These are phyloP conservation scores for Lipomyces spencermartinsiae DNA, from an alignment of 805 yeast genomes.

Conservation along the genomic window DNA sequence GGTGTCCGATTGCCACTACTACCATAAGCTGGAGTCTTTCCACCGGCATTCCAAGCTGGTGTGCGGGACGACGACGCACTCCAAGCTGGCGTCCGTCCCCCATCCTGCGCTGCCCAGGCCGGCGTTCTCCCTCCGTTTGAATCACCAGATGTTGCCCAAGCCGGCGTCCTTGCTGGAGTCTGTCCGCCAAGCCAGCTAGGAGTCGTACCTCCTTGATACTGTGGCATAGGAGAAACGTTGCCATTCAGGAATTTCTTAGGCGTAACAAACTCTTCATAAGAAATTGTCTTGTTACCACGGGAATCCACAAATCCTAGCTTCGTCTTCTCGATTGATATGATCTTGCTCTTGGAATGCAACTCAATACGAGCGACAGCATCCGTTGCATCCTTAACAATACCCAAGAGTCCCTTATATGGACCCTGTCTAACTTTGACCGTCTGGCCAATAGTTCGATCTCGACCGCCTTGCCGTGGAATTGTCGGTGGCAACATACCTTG, in stretches of 20 bases:
- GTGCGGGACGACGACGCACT: conserved; percentile 48
- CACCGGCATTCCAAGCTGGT: conserved; percentile 53
- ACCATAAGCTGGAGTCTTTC: conserved; percentile 41
- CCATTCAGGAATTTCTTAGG: conserved; percentile 42
- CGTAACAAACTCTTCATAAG: conserved; percentile 80
- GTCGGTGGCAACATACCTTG: conserved; percentile 58
- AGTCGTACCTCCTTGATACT: conserved; percentile 44
- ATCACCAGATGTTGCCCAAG: conserved; percentile 45
- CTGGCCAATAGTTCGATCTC: conserved; percentile 81
- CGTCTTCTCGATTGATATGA: conserved; percentile 79
- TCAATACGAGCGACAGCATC: conserved; percentile 92
- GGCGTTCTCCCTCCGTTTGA: conserved; percentile 52
- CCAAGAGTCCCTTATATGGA: conserved; percentile 94
- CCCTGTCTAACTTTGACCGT: conserved; percentile 86
- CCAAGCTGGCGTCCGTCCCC: conserved; percentile 52
- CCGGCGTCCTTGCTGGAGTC: conserved; percentile 42
- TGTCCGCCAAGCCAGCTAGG: conserved; percentile 19
- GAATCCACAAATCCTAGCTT: conserved; percentile 72
- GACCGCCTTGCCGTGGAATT: conserved; percentile 66
- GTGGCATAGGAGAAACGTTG: conserved; percentile 39
- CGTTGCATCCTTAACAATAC: conserved; percentile 91
- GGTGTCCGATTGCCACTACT: conserved; percentile 29
- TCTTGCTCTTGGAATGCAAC: conserved; percentile 89
- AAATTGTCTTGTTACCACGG: conserved; percentile 62
- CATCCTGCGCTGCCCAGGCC: conserved; percentile 54